phyloP scores from a whole-genome alignment of 768 basidiomycete species.

The Lactarius psammicola region DNA sequence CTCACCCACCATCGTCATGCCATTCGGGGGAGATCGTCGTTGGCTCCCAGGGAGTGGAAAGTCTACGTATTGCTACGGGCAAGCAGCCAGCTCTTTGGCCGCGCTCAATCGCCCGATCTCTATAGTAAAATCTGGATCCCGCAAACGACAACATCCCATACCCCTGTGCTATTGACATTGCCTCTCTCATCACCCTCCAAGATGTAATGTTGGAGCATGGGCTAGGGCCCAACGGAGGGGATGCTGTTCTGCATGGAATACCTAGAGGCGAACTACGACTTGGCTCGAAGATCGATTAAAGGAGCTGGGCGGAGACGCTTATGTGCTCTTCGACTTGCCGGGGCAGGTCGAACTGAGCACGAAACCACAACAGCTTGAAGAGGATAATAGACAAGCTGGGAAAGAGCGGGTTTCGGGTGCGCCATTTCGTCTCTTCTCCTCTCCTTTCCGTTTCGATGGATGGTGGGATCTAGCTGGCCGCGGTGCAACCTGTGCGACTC shows the following conservation, averaged over 20 bases:
- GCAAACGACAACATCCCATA: conserved; percentile 84
- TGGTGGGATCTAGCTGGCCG: conserved; percentile 21
- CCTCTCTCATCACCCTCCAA: conserved; percentile 79
- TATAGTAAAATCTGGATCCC: conserved; percentile 93
- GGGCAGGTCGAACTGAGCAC: conserved; percentile 98
- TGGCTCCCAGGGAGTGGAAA: conserved; percentile 87
- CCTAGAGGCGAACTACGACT: conserved; percentile 90
- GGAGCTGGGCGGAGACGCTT: conserved; percentile 69
- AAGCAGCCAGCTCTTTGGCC: conserved; percentile 85
- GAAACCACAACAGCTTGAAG: conserved; percentile 82
- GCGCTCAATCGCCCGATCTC: conserved; percentile 85
- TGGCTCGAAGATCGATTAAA: conserved; percentile 71
- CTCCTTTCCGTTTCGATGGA: background rate
- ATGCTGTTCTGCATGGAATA: conserved; percentile 80
- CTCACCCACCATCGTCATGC: conserved; percentile 47
- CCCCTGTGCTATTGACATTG: conserved; percentile 84
- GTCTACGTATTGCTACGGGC: conserved; percentile 84
- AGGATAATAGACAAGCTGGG: conserved; percentile 67
- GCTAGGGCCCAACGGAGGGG: conserved; percentile 92
- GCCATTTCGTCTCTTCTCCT: conserved; percentile 32
- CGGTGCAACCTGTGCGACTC: conserved; percentile 96
- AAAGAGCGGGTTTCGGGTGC: conserved; percentile 82
- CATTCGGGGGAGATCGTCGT: conserved; percentile 87
- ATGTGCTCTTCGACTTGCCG: conserved; percentile 92
- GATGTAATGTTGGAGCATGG: conserved; percentile 83